Evolutionary conservation across 805 yeast species (phyloP), one percentile per base, ranked within the genome.

Genomic region (Wickerhamomyces alni): DNA sequence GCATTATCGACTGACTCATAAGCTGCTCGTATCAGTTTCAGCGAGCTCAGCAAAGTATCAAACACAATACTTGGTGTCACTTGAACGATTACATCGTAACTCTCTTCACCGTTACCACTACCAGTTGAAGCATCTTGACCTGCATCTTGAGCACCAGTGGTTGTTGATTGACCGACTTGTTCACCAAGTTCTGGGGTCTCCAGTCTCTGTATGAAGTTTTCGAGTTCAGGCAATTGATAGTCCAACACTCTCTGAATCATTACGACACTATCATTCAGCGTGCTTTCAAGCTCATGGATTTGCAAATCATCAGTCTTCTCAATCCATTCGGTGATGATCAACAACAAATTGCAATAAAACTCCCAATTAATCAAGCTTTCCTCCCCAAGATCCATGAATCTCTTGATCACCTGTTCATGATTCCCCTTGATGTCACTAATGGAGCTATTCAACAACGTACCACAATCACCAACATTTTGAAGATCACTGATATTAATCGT

Each of bases 401-500:
- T 27, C 16, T 33, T 34, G 1, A 42, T 37, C 8, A 47, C 47
- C 1, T 28, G 18, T 2, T 36, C 45, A 30, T 55, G 50, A 28
- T 46, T 47, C 5, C n/a, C 17, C 24, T 40, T 46, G 2, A 54
- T 40, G 35, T 43, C 51, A 0, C 8, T 16, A 6, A 54, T 10
- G 1, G 32, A 15, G 7, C 41, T 11, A 2, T 11, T 8, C 0
- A 35, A 12, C 2, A 52, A 36, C 17, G 11, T n/a, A 30, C 6
- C 12, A 26, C 51, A 51, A 4, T 37, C 50, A 5, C 49, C 61
- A 43, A 69, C 61, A 21, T 54, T 58, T 2, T 47, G 56, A 36
- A 70, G 48, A 10, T 55, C 61, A 12, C 39, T 37, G 10, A 22
- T n/a, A 11, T 65, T 51, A 11, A 77, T 80, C 8, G 66, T 63